Evolutionary conservation across 202 grass and related monocot genomes (phyloP).

Genomic region (Eragrostis tef): DNA sequence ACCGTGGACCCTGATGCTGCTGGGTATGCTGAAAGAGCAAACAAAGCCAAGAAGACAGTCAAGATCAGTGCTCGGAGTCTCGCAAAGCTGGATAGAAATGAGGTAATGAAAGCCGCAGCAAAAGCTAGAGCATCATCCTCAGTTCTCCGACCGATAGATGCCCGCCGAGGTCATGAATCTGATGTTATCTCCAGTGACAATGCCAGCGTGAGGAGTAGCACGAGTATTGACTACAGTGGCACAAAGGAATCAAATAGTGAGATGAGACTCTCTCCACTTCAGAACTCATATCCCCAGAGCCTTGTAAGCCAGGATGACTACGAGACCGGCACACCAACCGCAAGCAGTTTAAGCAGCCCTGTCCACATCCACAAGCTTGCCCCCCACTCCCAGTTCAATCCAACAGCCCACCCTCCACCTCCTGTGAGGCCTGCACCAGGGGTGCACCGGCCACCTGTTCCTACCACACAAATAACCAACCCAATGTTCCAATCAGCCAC

Average conservation of each 20-base stretch:
- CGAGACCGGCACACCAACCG: slow-evolving; percentile 68
- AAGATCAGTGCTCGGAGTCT: slow-evolving; percentile 98
- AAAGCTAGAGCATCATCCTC: slow-evolving; percentile 97
- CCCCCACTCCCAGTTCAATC: slow-evolving; percentile 42
- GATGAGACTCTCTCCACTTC: slow-evolving; percentile 63
- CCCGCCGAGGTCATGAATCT: slow-evolving; percentile 53
- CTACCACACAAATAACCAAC: slow-evolving; percentile 61
- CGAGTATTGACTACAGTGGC: slow-evolving; percentile 62
- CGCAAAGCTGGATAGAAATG: slow-evolving; percentile 79
- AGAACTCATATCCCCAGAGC: slow-evolving; percentile 71
- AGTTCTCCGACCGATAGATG: slow-evolving; percentile 76
- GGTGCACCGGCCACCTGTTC: slow-evolving; percentile 54
- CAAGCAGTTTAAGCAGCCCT: slow-evolving; percentile 88
- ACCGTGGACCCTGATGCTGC: slow-evolving; percentile 87
- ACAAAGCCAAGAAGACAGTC: slow-evolving; percentile 81
- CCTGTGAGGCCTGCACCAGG: slow-evolving; percentile 34
- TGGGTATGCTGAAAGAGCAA: slow-evolving; percentile 69
- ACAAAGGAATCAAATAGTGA: slow-evolving; percentile 68
- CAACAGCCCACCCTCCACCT: slow-evolving; percentile 48
- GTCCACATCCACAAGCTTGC: slow-evolving; percentile 64
- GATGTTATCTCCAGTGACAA: slow-evolving; percentile 74
- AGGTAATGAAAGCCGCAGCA: slow-evolving; percentile 86
- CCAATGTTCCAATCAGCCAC: slow-evolving; percentile 88
- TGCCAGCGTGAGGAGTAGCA: slow-evolving; percentile 76
- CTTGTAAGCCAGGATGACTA: slow-evolving; percentile 80